Base-by-base conservation (phyloP, 1,284 basidiomycete genomes). In the Flammula alnicola region DNA sequence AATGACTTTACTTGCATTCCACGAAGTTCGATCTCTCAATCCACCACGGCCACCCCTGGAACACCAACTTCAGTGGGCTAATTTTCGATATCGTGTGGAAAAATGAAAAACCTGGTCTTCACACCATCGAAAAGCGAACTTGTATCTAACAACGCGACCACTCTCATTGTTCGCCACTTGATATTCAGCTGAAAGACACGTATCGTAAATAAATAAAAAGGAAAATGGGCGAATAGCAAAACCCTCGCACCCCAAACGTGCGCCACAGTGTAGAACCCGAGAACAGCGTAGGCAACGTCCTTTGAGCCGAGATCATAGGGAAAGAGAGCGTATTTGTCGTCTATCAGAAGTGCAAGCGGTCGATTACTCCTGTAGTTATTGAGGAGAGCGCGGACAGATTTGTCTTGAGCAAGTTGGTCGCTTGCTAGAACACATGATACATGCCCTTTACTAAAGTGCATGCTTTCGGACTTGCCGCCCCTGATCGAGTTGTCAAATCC, bases 111-210 rank as follows among this genome's bases (percentile, higher is more conserved):
- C 85, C 68, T 91, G 88, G 39, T 75, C 77, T 53, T 83, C 78
- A 55, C 85, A 88, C 86, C 88, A 91, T 54, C 86, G 83, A 57
- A 91, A 91, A 5, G 84, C 81, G 58, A 91, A 90, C 63, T 91
- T 91, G 64, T 81, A 88, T 8, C 88, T 75, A 4, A 88, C 75
- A 14, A 88, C 80, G 36, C 67, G 68, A 5, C 78, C 76, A 25
- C 60, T 62, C 14, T 69, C 67, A 49, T 77, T 80, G 11, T 65
- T 63, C 7, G 77, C 68, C 2, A 72, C 60, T 55, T 87, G 81
- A 49, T 76, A 79, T 68, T 91, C 88, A 35, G 85, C 86, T 91
- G 48, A 16, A 25, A 23, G 22, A 17, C 25, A 45, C 55, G 5
- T 43, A 51, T 16, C 25, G 6, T 16, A 25, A 22, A 36, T 32